A percentile compares a stretch with the other conserved stretches of the same genome.
These are phyloP conservation scores for Sideroxylon spinosum DNA, from an alignment of 179 eudicot genomes.

Conservation along the genomic window DNA sequence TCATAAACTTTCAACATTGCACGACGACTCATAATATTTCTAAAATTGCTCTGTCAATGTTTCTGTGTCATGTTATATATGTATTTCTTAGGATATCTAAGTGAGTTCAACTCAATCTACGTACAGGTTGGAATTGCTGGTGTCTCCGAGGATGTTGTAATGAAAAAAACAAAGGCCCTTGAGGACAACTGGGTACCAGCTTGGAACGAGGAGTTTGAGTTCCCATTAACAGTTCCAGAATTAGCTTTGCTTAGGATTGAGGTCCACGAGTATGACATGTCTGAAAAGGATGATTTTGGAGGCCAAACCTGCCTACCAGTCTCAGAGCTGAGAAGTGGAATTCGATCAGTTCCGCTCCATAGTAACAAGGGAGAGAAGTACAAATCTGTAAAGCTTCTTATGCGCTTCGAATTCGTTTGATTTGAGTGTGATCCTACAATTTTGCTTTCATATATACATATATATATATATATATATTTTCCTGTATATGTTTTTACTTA, in stretches of 20 bases:
- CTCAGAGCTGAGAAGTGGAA: constrained; percentile 69
- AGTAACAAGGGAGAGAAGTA: constrained; percentile 61
- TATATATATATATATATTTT: not conserved
- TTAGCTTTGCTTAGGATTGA: constrained; percentile 78
- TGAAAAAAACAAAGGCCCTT: constrained; percentile 67
- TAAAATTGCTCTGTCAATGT: too few species aligned
- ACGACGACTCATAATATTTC: too few species aligned
- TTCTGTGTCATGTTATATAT: too few species aligned
- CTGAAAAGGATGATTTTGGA: constrained; percentile 87
- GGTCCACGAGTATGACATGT: constrained; percentile 91
- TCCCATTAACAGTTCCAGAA: constrained; percentile 78
- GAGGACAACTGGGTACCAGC: constrained; percentile 85
- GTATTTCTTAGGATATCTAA: too few species aligned
- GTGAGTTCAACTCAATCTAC: too few species aligned
- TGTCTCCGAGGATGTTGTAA: constrained; percentile 54
- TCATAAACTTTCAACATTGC: too few species aligned
- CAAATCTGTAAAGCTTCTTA: constrained; percentile 70
- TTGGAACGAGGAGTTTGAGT: constrained; percentile 79
- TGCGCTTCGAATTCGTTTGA: constrained; percentile 61
- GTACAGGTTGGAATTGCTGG: constrained; percentile 82
- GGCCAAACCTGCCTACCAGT: constrained; percentile 84
- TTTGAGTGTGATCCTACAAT: not conserved
- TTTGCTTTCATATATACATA: not conserved
- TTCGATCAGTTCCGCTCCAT: constrained; percentile 67
- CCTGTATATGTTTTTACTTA: not conserved